Evolutionary conservation across 2,329 filamentous ascomycete genomes (phyloP).

Genomic region (Hymenoscyphus fraxineus): DNA sequence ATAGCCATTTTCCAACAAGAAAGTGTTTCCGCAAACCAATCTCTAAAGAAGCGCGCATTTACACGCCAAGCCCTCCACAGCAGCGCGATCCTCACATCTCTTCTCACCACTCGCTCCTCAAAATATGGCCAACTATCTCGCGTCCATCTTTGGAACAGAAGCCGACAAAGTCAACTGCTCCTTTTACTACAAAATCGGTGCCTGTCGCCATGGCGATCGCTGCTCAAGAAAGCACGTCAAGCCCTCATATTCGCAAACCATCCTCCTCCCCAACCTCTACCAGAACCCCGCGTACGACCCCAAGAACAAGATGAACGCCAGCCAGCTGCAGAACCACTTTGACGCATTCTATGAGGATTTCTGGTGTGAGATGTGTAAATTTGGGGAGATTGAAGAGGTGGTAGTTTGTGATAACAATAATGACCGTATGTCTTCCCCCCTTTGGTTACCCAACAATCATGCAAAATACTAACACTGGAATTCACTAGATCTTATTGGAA

Average conservation of each 20-base stretch:
- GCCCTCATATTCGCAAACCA: slow-evolving; percentile 94
- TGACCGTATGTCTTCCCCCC: slow-evolving; percentile 10
- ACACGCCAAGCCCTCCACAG: neutral
- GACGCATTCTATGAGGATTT: slow-evolving; percentile 99
- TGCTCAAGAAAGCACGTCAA: slow-evolving; percentile 99
- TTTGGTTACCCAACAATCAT: neutral
- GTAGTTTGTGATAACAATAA: slow-evolving; percentile 99
- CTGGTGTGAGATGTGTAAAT: slow-evolving; percentile 99
- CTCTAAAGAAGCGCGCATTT: neutral
- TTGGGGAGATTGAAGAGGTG: slow-evolving; percentile 93
- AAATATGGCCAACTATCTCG: slow-evolving; percentile 93
- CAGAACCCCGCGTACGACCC: slow-evolving; percentile 97
- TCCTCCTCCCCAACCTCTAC: slow-evolving; percentile 97
- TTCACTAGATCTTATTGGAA: slow-evolving; percentile 79
- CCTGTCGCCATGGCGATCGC: slow-evolving; percentile 95
- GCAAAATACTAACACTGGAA: slow-evolving; percentile 25
- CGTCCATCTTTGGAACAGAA: slow-evolving; percentile 98
- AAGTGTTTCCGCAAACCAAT: neutral
- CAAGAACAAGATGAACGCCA: slow-evolving; percentile 93
- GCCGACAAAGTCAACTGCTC: slow-evolving; percentile 99
- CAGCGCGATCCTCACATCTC: neutral
- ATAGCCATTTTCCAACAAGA: neutral
- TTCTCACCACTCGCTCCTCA: slow-evolving; percentile 3
- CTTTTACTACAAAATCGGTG: slow-evolving; percentile 99
- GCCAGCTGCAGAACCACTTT: slow-evolving; percentile 97